phyloP scores from a whole-genome alignment of 2,329 filamentous ascomycete genomes.

The Penicillium janthinellum region DNA sequence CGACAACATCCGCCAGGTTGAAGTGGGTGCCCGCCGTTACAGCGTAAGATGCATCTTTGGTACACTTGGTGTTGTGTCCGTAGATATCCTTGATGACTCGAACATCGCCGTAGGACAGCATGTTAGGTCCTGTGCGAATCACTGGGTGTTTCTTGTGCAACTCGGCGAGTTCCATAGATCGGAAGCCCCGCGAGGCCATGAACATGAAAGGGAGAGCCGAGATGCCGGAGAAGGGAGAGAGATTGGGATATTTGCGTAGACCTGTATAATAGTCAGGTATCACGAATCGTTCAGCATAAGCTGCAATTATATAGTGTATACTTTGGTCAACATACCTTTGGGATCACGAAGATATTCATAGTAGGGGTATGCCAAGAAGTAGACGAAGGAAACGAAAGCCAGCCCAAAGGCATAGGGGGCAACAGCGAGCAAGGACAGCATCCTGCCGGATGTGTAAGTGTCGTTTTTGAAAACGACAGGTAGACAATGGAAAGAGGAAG shows the following conservation, averaged over 20 bases:
- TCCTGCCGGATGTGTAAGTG: constrained; percentile 7
- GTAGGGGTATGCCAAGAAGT: constrained; percentile 30
- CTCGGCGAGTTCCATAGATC: constrained; percentile 47
- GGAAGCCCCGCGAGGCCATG: constrained; percentile 47
- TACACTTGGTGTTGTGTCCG: constrained; percentile 54
- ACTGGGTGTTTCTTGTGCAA: constrained; percentile 52
- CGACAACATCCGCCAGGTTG: constrained; percentile 56
- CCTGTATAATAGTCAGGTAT: constrained; percentile 30
- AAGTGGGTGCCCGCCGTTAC: constrained; percentile 52
- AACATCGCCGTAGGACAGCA: constrained; percentile 46
- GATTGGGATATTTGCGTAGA: constrained; percentile 51
- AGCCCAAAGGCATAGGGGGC: constrained; percentile 29
- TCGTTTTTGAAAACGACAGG: background rate
- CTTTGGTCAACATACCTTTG: constrained; percentile 27
- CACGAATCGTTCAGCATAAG: too few relatives aligned
- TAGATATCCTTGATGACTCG: constrained; percentile 56
- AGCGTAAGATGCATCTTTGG: constrained; percentile 54
- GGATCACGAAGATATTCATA: constrained; percentile 32
- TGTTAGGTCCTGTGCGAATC: constrained; percentile 51
- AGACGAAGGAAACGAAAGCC: constrained; percentile 25
- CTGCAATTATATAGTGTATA: too few relatives aligned
- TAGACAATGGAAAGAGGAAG: background rate
- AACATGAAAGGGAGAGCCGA: constrained; percentile 52
- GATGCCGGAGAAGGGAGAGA: constrained; percentile 48
- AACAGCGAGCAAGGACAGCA: constrained; percentile 24